These are phyloP conservation scores for Calonectria ilicicola DNA, from an alignment of 2,329 filamentous ascomycete genomes.

Conservation along the genomic window DNA sequence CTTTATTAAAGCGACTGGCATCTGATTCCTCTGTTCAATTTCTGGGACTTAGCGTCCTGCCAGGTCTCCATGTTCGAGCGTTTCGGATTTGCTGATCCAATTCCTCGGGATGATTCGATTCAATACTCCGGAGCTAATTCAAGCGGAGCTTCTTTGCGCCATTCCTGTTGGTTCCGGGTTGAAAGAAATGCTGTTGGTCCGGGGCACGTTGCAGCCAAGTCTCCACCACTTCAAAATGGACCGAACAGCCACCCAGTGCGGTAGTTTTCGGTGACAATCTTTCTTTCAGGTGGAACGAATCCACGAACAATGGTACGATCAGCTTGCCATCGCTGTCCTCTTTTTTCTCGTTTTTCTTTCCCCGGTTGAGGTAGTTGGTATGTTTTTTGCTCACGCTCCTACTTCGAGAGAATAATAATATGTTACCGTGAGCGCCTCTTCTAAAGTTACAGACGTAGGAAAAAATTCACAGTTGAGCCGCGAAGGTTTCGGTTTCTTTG, in stretches of 20 bases:
- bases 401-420: too few species aligned
- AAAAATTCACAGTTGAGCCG: too few species aligned
- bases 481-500: too few species aligned
- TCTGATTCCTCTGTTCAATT: too few species aligned
- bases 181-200: background rate
- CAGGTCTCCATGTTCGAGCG: background rate
- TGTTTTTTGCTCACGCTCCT: too few species aligned
- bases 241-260: background rate
- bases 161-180: background rate
- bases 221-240: background rate
- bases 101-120: background rate
- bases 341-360: too few species aligned
- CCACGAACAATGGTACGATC: background rate
- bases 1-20: background rate
- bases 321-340: too few species aligned
- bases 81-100: background rate
- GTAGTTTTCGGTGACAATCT: background rate
- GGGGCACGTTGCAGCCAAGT: background rate
- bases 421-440: too few species aligned
- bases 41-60: too few species aligned
- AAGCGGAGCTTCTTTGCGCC: background rate
- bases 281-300: background rate
- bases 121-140: background rate
- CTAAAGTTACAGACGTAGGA: too few species aligned
- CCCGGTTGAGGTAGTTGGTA: too few species aligned